Conservation (phyloP, 83 land plant genomes). For the Diphasiastrum complanatum region DNA sequence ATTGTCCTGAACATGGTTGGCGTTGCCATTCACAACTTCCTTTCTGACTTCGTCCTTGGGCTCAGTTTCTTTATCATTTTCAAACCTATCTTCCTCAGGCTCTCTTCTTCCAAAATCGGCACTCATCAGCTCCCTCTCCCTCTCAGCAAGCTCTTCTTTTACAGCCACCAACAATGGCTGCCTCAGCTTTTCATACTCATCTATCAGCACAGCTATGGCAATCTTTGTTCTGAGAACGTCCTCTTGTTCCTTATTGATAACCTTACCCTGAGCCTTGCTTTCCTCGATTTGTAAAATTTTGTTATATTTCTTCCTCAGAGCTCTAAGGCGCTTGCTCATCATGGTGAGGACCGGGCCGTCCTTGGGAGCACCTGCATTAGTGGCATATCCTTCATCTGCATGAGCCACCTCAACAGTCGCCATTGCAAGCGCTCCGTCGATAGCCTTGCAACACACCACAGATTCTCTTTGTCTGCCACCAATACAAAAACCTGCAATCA, state of each 20-base stretch:
- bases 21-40: no score
- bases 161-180: conserved; percentile 13
- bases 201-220: neutral
- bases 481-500: no score
- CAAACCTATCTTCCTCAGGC: no score
- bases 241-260: conserved; percentile 12
- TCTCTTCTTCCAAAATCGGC: no score
- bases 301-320: conserved; percentile 15
- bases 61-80: no score
- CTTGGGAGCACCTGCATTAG: neutral
- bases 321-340: conserved; percentile 14
- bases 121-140: conserved; percentile 5
- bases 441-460: no score
- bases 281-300: conserved; percentile 6
- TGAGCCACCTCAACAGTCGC: neutral
- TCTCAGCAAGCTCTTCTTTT: conserved; percentile 11
- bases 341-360: conserved; percentile 14
- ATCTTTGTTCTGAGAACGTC: conserved; percentile 8
- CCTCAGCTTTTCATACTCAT: conserved; percentile 9
- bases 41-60: no score
- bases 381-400: neutral
- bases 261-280: conserved; percentile 4
- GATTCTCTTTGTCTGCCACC: no score
- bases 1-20: no score
- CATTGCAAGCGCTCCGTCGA: no score